phyloP scores from a whole-genome alignment of 257 asterid species.

The Fraxinus pennsylvanica region DNA sequence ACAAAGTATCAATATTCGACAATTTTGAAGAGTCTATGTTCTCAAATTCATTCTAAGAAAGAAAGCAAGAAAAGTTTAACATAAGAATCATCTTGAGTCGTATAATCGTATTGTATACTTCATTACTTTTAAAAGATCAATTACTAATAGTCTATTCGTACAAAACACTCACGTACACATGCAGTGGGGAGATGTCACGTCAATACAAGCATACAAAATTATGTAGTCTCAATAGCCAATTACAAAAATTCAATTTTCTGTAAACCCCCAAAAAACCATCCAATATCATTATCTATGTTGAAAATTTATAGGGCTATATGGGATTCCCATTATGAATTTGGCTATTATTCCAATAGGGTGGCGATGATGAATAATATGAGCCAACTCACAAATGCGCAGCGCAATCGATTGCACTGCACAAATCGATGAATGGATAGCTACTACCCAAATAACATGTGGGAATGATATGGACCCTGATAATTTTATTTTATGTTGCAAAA shows the following conservation, averaged over 20 bases:
- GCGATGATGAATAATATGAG: background rate
- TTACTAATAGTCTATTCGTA: too few species aligned
- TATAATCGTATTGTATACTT: too few species aligned
- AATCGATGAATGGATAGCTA: slow-evolving; percentile 1
- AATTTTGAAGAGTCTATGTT: too few species aligned
- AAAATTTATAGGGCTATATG: background rate
- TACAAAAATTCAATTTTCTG: too few species aligned
- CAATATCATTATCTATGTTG: slow-evolving; percentile 1
- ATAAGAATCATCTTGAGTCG: too few species aligned
- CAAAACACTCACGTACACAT: too few species aligned
- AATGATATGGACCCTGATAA: background rate
- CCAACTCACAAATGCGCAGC: background rate
- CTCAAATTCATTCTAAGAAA: too few species aligned
- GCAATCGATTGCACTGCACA: slow-evolving; percentile 2
- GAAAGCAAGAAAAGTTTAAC: too few species aligned
- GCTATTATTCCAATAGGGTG: background rate
- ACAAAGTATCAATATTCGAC: too few species aligned
- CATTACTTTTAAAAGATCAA: background rate
- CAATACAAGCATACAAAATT: too few species aligned
- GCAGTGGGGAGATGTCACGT: too few species aligned
- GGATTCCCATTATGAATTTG: background rate
- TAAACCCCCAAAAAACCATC: background rate
- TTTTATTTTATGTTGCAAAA: background rate
- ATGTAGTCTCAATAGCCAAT: too few species aligned
- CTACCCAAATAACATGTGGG: background rate